These are phyloP conservation scores for Exophiala calicioides DNA, from an alignment of 2,329 filamentous ascomycete species.

Conservation along the genomic window DNA sequence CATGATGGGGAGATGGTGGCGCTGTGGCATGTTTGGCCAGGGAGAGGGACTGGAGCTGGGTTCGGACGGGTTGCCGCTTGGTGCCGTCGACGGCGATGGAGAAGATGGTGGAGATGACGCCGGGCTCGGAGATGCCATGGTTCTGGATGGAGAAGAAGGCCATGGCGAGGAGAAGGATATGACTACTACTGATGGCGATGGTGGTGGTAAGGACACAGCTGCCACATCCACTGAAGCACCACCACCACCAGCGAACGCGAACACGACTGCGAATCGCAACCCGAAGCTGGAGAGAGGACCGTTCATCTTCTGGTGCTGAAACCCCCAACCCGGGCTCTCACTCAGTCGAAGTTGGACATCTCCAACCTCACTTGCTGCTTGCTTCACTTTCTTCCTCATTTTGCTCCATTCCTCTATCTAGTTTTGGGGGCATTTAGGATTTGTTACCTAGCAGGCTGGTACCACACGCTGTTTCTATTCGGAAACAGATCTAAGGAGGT, in stretches of 20 bases:
- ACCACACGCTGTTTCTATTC: too few species aligned
- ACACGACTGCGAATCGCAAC: neutral
- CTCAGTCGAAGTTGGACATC: too few species aligned
- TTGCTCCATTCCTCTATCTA: too few species aligned
- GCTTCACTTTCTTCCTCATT: neutral
- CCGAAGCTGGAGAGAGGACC: conserved; percentile 28
- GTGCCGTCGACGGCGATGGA: conserved; percentile 10
- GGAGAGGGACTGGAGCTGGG: conserved; percentile 23
- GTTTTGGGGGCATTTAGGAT: too few species aligned
- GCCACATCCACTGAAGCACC: neutral
- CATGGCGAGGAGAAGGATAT: neutral
- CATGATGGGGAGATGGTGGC: conserved; percentile 55
- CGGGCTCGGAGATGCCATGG: conserved; percentile 6
- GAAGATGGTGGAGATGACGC: conserved; percentile 2
- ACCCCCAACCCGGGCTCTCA: neutral
- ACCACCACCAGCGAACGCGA: neutral
- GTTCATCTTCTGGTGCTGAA: conserved; percentile 29
- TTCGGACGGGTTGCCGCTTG: conserved; percentile 10
- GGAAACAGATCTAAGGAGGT: too few species aligned
- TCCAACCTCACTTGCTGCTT: neutral
- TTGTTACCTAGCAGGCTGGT: too few species aligned
- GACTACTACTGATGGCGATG: conserved; percentile 4
- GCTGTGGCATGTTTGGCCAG: conserved; percentile 17
- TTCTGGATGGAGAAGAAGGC: conserved; percentile 9
- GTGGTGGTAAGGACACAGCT: neutral